Conservation (phyloP, 148 eudicot species). For the Camellia lanceoleosa region DNA sequence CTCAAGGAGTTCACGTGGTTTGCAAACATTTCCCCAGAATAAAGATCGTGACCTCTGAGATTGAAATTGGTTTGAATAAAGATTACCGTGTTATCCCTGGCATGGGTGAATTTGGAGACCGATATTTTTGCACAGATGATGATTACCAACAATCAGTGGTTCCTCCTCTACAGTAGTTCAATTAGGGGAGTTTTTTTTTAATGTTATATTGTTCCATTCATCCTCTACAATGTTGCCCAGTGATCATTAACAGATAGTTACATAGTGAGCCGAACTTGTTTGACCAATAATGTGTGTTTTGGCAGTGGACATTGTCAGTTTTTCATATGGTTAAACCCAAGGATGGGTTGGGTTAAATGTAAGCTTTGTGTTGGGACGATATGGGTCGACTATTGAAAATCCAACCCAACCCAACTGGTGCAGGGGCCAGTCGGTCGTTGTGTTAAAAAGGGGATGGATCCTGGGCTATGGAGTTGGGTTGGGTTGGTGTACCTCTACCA, state of each 20-base stretch:
- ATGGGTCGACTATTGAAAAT: too few relatives aligned
- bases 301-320: too few relatives aligned
- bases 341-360: too few relatives aligned
- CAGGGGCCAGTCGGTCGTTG: too few relatives aligned
- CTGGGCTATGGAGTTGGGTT: too few relatives aligned
- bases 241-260: neutral
- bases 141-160: constrained; percentile 27
- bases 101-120: constrained; percentile 96
- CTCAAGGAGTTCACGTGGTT: constrained; percentile 93
- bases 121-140: constrained; percentile 95
- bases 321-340: too few relatives aligned
- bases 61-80: constrained; percentile 76
- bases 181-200: neutral
- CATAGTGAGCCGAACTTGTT: too few relatives aligned
- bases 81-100: constrained; percentile 91
- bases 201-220: neutral
- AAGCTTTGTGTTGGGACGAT: too few relatives aligned
- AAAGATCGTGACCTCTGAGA: constrained; percentile 95
- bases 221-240: neutral
- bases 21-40: constrained; percentile 83
- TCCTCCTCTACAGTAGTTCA: constrained; percentile 7
- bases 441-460: too few relatives aligned
- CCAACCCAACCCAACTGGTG: too few relatives aligned
- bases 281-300: too few relatives aligned
- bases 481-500: too few relatives aligned